phyloP scores from a whole-genome alignment of 768 basidiomycete species.

The Amanita muscaria region DNA sequence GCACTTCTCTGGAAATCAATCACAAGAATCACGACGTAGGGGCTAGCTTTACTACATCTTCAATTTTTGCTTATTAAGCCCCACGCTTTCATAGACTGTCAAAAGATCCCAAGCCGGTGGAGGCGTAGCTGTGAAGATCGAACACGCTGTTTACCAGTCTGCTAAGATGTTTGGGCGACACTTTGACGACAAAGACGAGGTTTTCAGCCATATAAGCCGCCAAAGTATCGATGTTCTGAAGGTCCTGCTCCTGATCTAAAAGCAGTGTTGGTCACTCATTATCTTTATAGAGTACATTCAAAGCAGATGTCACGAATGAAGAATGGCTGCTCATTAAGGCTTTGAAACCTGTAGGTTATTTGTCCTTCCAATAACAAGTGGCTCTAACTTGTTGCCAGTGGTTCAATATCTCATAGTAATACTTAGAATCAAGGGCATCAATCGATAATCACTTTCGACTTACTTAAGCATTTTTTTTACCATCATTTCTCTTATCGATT shows the following conservation, averaged over 20 bases:
- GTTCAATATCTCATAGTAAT: too few relatives aligned
- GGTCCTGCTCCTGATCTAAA: conserved; percentile 30
- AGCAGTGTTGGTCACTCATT: conserved; percentile 1
- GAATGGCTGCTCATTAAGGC: conserved; percentile 92
- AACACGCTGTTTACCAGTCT: conserved; percentile 92
- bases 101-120: conserved; percentile 94
- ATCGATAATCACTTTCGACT: neutral
- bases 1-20: conserved; percentile 95
- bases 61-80: neutral
- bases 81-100: conserved; percentile 45
- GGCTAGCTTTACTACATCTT: conserved; percentile 4
- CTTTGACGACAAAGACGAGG: conserved; percentile 92
- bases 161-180: conserved; percentile 95
- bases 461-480: neutral
- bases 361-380: too few relatives aligned
- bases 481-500: neutral
- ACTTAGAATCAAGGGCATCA: too few relatives aligned
- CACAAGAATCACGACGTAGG: conserved; percentile 80
- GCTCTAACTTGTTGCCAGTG: too few relatives aligned
- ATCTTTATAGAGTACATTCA: conserved; percentile 66
- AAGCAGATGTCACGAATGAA: conserved; percentile 79
- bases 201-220: conserved; percentile 84
- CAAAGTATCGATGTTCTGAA: conserved; percentile 95
- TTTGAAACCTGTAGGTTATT: conserved; percentile 60
- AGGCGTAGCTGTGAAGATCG: conserved; percentile 97